Evolutionary conservation across 148 eudicot species (phyloP), one percentile per base, ranked within the genome.

Genomic region (Diospyros lotus): DNA sequence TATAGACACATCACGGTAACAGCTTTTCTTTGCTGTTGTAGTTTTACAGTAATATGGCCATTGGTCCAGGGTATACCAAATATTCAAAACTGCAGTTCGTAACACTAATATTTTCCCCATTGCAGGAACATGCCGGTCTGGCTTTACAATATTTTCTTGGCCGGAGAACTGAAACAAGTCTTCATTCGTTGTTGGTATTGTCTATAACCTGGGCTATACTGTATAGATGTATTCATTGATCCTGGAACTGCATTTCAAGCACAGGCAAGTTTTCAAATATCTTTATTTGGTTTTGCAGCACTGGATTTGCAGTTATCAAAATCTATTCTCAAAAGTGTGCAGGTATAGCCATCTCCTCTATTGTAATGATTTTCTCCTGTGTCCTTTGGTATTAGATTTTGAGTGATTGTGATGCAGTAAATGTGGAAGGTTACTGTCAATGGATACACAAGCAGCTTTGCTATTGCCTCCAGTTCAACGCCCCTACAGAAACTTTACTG

Each of bases 391-490:
- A 64, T 55, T 64, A 28, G 12, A 69, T 60, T 46, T 50, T 39
- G 14, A 58, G 4, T 52, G 5, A 64, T 58, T 52, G 64, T 72
- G 79, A 55, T 82, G 81, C 95, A 92, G 98, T 79, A 94, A 92
- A 82, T 94, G 98, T 84, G 85, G 88, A 15, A 86, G 89, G 42
- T 76, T 90, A 64, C 77, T 92, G 51, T 78, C 90, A 68, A 90
- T 92, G 91, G 97, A 92, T 84, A 90, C 80, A 83, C 92, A 94
- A 72, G 85, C 86, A 50, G 86, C 84, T 61, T 44, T 86, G 55
- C 46, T 92, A 53, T 78, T 94, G 78, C 98, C 98, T 76, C 96
- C 98, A 12, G 89, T 92, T 73, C 83, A 83, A 63, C 93, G 95
- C 52, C 86, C 95, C 69, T 94, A 87, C 75, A 79, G 80, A 38